Evolutionary conservation across 2,329 filamentous ascomycete species (phyloP), one percentile per base, ranked within the genome.

Genomic region (Diaporthe helianthi): DNA sequence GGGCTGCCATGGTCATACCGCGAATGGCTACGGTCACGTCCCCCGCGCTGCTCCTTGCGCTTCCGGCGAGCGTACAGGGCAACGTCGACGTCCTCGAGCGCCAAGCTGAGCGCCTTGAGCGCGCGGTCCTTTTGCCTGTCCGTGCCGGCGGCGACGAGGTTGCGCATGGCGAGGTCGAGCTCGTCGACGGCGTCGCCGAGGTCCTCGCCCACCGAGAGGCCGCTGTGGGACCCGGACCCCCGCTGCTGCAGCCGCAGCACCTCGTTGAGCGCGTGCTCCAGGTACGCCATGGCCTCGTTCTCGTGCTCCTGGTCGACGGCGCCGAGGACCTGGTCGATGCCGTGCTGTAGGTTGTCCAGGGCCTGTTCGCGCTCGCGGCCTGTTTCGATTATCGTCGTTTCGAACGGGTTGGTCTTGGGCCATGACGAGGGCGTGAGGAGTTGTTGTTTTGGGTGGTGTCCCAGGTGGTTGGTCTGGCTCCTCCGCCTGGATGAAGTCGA

Each of bases 151-250:
- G 47, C 47, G 55, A 69, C 36, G n/a, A 69, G 67, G 29, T 12
- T 24, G 12, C 29, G 51, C 67, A 65, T 69, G 4, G 67, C 49
- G 22, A 38, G 29, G 58, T 69, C 67, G n/a, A 69, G 67, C 22
- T 69, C 67, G 31, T 69, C 67, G 26, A 69, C 67, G 2, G 67
- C 67, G 58, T 65, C 67, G 47, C 67, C 67, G 13, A 69, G 67
- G 49, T 69, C 58, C 49, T 54, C 58, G 58, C 61, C 58, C 24
- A 65, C 33, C 47, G n/a, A n/a, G n/a, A n/a, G n/a, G n/a, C n/a
- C n/a, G n/a, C n/a, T n/a, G n/a, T 54, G 58, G 8, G 58, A 65
- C 3, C 67, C 67, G 49, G 65, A 69, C 3, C 58, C 58, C 49
- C 49, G 49, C 4, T 46, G 61, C 58, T 69, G 67, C n/a, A 69